phyloP scores from a whole-genome alignment of 2,329 filamentous ascomycete genomes.

The Colletotrichum australisinense region DNA sequence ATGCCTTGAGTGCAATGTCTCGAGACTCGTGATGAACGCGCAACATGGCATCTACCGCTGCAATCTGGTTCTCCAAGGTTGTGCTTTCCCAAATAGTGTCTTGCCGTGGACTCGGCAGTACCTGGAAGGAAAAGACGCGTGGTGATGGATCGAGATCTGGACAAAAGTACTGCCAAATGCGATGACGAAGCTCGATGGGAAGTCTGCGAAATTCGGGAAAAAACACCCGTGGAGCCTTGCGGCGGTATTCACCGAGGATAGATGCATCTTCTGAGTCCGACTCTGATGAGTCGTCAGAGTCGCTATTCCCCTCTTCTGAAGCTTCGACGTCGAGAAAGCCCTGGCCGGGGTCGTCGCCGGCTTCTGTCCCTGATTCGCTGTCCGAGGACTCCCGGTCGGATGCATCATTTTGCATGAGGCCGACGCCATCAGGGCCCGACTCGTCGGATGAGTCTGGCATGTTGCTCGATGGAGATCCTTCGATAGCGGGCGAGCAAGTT shows the following conservation, averaged over 20 bases:
- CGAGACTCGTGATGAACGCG: conserved; percentile 51
- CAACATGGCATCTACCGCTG: conserved; percentile 42
- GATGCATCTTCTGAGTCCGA: conserved; percentile 21
- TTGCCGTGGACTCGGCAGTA: conserved; percentile 23
- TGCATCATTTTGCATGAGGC: conserved; percentile 28
- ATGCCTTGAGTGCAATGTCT: conserved; percentile 42
- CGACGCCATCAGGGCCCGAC: conserved; percentile 19
- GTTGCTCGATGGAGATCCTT: neutral
- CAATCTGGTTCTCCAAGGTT: conserved; percentile 34
- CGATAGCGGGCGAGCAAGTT: neutral
- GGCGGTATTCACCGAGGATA: neutral
- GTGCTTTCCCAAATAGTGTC: conserved; percentile 27
- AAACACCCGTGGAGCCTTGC: neutral
- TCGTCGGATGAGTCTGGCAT: conserved; percentile 32
- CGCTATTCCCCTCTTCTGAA: conserved; percentile 27
- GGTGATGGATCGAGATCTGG: conserved; percentile 41
- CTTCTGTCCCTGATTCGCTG: conserved; percentile 15
- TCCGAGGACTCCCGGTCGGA: conserved; percentile 19
- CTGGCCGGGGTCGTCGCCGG: neutral
- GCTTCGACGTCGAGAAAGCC: conserved; percentile 31
- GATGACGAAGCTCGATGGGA: conserved; percentile 47
- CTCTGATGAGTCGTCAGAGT: conserved; percentile 45
- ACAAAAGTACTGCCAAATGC: conserved; percentile 48
- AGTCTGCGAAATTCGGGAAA: conserved; percentile 44
- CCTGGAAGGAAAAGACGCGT: conserved; percentile 44